Percentiles rank a stretch among this genome's conserved stretches.
Evolutionary conservation across 345 rosid genomes (phyloP).

Genomic region (Stellera chamaejasme): DNA sequence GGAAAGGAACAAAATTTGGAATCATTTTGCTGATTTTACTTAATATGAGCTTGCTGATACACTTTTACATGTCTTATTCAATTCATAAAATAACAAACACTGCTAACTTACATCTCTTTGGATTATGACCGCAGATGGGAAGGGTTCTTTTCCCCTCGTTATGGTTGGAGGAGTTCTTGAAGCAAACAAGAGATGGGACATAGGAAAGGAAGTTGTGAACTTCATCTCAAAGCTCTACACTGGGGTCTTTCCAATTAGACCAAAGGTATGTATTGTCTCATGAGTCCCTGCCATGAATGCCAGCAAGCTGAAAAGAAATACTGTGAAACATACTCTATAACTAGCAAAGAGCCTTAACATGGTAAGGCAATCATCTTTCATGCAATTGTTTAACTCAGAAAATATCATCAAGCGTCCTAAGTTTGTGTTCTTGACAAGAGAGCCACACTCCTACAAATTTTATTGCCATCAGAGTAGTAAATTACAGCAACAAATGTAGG

Average conservation of each 20-base stretch:
- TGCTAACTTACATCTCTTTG: slow-evolving; percentile 5
- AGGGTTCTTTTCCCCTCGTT: slow-evolving; percentile 50
- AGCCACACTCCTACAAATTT: no score
- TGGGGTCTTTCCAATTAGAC: slow-evolving; percentile 44
- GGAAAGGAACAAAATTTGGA: no score
- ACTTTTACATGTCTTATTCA: not conserved
- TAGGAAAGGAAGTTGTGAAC: slow-evolving; percentile 54
- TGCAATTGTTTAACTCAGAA: not conserved
- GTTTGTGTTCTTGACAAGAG: no score
- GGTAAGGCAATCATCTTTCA: not conserved
- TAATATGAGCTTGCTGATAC: not conserved
- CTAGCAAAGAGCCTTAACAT: no score
- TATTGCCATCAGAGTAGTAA: no score
- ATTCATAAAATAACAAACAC: no score
- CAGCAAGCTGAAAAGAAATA: no score
- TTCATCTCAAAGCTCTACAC: slow-evolving; percentile 44
- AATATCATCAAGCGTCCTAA: no score
- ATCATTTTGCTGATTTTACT: no score
- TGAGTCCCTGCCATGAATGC: not conserved
- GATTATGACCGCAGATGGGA: slow-evolving; percentile 43
- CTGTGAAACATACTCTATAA: no score
- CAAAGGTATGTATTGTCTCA: slow-evolving; percentile 36
- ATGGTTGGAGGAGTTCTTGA: slow-evolving; percentile 82
- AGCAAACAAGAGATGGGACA: slow-evolving; percentile 62
- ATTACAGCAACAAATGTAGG: no score